Evolutionary conservation across 495 filamentous ascomycete species (phyloP).

Genomic region (Oleoguttula mirabilis): DNA sequence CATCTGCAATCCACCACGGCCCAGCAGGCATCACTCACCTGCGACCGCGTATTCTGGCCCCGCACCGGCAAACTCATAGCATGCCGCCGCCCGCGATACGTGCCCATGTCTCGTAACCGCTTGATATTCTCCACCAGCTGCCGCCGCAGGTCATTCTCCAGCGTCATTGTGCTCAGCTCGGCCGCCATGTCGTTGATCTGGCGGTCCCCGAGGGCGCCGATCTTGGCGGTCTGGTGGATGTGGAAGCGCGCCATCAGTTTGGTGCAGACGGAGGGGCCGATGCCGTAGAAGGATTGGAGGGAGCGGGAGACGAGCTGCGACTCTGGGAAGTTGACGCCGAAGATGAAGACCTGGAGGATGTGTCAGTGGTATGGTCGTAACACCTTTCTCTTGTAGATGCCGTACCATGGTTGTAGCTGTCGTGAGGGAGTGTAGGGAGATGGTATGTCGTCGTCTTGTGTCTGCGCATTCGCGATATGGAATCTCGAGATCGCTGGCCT

Average conservation of each 20-base stretch:
- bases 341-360: conserved; percentile 58
- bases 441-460: too few relatives aligned
- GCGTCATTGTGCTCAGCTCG: conserved; percentile 80
- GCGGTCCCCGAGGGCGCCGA: conserved; percentile 57
- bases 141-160: conserved; percentile 77
- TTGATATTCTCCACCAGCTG: conserved; percentile 72
- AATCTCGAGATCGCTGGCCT: too few relatives aligned
- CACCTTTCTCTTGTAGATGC: too few relatives aligned
- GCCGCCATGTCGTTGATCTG: conserved; percentile 68
- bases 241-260: conserved; percentile 74
- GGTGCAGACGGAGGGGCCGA: conserved; percentile 57
- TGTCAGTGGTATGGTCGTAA: too few relatives aligned
- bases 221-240: conserved; percentile 68
- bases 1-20: background rate
- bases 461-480: too few relatives aligned
- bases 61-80: conserved; percentile 78
- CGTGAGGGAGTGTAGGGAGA: too few relatives aligned
- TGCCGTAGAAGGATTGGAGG: conserved; percentile 81
- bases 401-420: too few relatives aligned
- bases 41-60: conserved; percentile 75
- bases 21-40: conserved; percentile 37
- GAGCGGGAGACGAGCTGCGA: conserved; percentile 61
- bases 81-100: conserved; percentile 81
- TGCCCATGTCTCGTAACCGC: conserved; percentile 79
- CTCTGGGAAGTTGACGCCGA: conserved; percentile 78